Base-by-base conservation (phyloP, 371 early-diverging fungal species). In the Basidiobolus meristosporus region DNA sequence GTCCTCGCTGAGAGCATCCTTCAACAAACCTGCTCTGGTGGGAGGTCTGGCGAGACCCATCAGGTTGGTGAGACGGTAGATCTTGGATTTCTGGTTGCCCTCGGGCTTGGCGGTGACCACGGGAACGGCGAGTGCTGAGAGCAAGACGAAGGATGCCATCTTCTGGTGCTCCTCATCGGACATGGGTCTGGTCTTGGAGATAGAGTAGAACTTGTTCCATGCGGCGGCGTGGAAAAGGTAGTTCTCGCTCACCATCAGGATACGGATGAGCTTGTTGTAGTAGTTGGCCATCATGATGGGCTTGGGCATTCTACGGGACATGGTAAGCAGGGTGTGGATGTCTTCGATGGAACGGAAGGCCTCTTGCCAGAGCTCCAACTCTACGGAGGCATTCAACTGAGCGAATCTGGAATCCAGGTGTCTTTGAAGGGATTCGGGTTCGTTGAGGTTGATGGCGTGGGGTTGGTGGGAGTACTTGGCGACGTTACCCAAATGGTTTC, bases 341-440 rank as follows among this genome's bases (percentile, higher is more conserved):
- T 98, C 98, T 65, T 98, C 98, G 41, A 92, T 75, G 7, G 90
- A 82, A 46, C 86, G 78, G 76, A 87, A 96, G 21, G 85, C 90
- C 61, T 96, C 97, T 62, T 96, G 96, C 96, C 96, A 98, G 47
- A 93, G 67, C 62, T 98, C 96, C 47, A 98, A 66, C 60, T 95
- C 85, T 37, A 80, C 82, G 38, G 95, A 92, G 20, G 80, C 88
- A 46, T 89, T 83, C 35, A 98, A 65, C 63, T 95, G 95, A 51
- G 73, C 71, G 61, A 96, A 93, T 45, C 96, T 85, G 37, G 82
- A 81, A 51, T 95, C 93, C 45, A 96, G 58, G 57, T 90, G 90
- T 44, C 89, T 82, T 62, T 95, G 93, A 36, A 96, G 73, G 1
- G 90, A 87, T 43, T 92, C 96, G 35, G 92, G 88, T 42, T 93